These are phyloP conservation scores for Alternaria atra DNA, from an alignment of 2,329 filamentous ascomycete genomes.

Conservation along the genomic window DNA sequence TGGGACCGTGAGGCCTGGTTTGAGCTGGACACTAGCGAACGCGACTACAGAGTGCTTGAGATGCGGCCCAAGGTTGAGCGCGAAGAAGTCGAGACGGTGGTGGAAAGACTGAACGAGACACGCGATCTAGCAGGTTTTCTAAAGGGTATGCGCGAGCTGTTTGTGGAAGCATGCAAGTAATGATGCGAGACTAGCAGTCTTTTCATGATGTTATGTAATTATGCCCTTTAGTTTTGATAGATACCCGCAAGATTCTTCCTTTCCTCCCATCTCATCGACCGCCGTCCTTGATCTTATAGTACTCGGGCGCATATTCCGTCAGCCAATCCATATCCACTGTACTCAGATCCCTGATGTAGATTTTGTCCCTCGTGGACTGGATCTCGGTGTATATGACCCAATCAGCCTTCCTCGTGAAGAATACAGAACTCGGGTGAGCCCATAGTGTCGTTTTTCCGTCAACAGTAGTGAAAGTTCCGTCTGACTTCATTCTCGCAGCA, in stretches of 20 bases:
- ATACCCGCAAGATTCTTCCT: constrained; percentile 8
- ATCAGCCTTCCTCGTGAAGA: constrained; percentile 96
- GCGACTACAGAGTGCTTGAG: constrained; percentile 86
- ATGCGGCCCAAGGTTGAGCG: constrained; percentile 83
- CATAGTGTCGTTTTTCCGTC: constrained; percentile 79
- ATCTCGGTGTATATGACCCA: constrained; percentile 97
- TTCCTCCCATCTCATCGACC: constrained; percentile 7
- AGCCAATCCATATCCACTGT: constrained; percentile 95
- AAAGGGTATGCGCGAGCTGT: constrained; percentile 84
- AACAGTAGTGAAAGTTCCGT: constrained; percentile 90
- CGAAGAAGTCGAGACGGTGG: constrained; percentile 77
- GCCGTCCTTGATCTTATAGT: constrained; percentile 45
- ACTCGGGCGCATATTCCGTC: constrained; percentile 85
- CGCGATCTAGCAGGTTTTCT: constrained; percentile 75
- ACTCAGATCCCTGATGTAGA: constrained; percentile 89
- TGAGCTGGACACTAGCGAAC: constrained; percentile 80
- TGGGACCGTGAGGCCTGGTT: constrained; percentile 94
- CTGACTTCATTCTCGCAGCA: constrained; percentile 90
- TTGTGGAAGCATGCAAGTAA: constrained; percentile 65
- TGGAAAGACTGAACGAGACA: constrained; percentile 83
- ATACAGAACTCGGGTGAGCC: constrained; percentile 89
- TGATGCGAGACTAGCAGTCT: neutral
- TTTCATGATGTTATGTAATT: constrained; percentile 2
- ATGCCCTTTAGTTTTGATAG: neutral
- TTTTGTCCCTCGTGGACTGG: constrained; percentile 87